Conservation (phyloP, 768 basidiomycete genomes). For the Kwoniella pini region DNA sequence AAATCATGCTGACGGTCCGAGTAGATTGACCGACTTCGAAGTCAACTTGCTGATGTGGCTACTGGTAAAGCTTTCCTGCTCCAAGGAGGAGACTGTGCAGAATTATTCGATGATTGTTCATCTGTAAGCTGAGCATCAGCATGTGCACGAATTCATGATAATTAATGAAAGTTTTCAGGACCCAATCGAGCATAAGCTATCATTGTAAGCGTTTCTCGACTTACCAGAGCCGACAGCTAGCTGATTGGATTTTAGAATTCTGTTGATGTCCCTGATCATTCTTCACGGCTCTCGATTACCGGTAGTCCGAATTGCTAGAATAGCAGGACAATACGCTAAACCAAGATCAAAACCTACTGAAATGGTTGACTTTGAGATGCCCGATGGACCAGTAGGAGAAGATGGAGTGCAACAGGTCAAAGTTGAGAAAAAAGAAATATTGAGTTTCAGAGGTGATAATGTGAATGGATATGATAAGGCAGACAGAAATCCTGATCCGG, state of each 20-base stretch:
- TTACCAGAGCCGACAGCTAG: neutral
- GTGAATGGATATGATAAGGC: conserved; percentile 76
- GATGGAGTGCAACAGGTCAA: conserved; percentile 9
- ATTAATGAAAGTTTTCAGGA: too few species aligned
- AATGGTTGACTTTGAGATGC: conserved; percentile 63
- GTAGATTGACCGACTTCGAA: conserved; percentile 60
- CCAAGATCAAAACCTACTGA: conserved; percentile 84
- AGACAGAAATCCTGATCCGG: conserved; percentile 86
- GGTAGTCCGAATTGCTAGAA: conserved; percentile 72
- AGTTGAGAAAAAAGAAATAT: conserved; percentile 61
- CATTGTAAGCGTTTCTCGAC: conserved; percentile 38
- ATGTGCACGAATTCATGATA: too few species aligned
- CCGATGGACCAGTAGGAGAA: conserved; percentile 16
- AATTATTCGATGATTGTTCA: conserved; percentile 88
- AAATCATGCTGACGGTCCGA: conserved; percentile 1
- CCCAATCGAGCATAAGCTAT: conserved; percentile 55
- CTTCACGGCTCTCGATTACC: conserved; percentile 91
- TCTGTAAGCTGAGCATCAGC: conserved; percentile 61
- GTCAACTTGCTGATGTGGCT: conserved; percentile 77
- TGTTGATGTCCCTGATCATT: conserved; percentile 92
- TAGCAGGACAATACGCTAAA: conserved; percentile 96
- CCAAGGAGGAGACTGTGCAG: conserved; percentile 98
- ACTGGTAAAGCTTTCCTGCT: conserved; percentile 86
- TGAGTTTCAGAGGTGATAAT: conserved; percentile 95
- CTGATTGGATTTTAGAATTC: conserved; percentile 58